Base-by-base conservation (phyloP, 768 basidiomycete species). In the Porphyrellus cyaneotinctus region DNA sequence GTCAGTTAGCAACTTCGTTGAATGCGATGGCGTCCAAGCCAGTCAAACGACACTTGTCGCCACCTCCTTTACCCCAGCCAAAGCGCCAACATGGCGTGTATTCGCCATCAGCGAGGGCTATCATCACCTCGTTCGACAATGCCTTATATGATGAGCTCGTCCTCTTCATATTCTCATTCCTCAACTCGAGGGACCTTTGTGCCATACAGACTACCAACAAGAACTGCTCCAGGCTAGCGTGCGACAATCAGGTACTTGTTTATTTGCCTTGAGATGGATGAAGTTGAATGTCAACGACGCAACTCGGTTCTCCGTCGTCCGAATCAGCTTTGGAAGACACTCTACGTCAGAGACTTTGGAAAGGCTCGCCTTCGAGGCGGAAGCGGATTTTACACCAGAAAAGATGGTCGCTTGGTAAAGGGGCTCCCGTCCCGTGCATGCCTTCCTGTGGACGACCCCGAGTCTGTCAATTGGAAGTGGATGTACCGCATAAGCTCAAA, bases 401-500 rank as follows among this genome's bases (percentile, higher is more conserved):
- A 69, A 7, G 83, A 87, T 61, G 83, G 82, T 6, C 74, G 82
- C 52, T 77, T 82, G 63, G 68, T 84, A 22, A 82, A 75, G 60
- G 74, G 78, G 2, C 70, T 91, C 26, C 87, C 87, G 12, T 75
- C 74, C 24, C 70, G 83, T 64, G 78, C 73, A 6, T 57, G 57
- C 28, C 36, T 50, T 37, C 57, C 70, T 53, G 60, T 62, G 28
- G 70, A 73, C 18, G 63, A 70, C 18, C 8, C 42, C 14, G 51
- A 54, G 43, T 65, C 69, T 32, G 64, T 72, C 28, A 80, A 88
- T 63, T 91, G 88, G 88, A 90, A 88, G 68, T 87, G 81, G 80
- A 89, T 91, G 88, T 91, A 89, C 67, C 78, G 87, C 50, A 86
- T 90, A 56, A 88, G 86, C 59, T 82, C 82, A 15, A 91, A 91